These are phyloP conservation scores for Pseudopyrenochaeta lycopersici DNA, from an alignment of 2,329 filamentous ascomycete genomes.

Conservation along the genomic window DNA sequence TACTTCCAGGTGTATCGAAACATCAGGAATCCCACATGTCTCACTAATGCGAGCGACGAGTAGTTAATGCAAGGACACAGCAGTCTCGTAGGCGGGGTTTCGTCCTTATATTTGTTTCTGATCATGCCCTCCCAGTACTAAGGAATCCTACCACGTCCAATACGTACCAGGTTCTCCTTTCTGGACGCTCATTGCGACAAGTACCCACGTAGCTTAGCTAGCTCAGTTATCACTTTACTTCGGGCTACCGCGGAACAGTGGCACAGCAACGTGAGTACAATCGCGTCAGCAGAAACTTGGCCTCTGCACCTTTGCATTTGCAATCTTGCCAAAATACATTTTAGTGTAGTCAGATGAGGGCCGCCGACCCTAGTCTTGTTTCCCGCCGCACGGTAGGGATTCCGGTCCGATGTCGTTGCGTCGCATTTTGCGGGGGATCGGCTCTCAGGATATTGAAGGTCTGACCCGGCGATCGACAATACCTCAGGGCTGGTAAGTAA, in stretches of 20 bases:
- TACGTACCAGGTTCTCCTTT: conserved; percentile 11
- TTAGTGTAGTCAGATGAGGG: conserved; percentile 11
- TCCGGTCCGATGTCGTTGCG: conserved; percentile 28
- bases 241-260: conserved; percentile 1
- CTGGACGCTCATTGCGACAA: background rate
- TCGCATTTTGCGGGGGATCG: conserved; percentile 38
- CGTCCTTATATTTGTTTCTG: background rate
- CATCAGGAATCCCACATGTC: too few relatives aligned
- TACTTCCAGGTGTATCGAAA: too few relatives aligned
- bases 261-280: conserved; percentile 7
- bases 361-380: conserved; percentile 26
- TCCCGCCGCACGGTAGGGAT: conserved; percentile 15
- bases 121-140: background rate
- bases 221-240: conserved; percentile 2
- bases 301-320: conserved; percentile 4
- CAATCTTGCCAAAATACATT: conserved; percentile 6
- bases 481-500: background rate
- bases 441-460: conserved; percentile 15
- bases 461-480: background rate
- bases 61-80: background rate
- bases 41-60: too few relatives aligned
- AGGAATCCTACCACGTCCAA: background rate
- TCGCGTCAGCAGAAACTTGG: conserved; percentile 12
- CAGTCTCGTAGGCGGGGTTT: background rate
- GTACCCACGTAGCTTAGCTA: background rate